phyloP scores from a whole-genome alignment of 768 basidiomycete genomes.

The Mycena amicta region DNA sequence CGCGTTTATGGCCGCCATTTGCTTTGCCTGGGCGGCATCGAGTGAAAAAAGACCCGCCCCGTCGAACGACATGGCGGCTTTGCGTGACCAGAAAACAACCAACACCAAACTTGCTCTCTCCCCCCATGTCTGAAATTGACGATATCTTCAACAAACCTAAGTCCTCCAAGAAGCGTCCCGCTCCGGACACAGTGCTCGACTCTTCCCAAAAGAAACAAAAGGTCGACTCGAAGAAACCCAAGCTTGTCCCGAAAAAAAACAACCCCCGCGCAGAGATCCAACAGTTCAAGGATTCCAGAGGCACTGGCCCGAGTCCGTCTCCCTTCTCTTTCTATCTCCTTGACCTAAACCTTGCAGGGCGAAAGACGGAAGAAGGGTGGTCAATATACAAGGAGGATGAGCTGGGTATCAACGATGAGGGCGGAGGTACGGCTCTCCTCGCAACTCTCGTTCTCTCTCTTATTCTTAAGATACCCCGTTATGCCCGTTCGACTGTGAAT shows the following conservation, averaged over 20 bases:
- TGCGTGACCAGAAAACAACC: conserved; percentile 8
- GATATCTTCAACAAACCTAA: conserved; percentile 57
- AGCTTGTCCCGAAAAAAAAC: neutral
- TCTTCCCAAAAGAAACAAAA: conserved; percentile 42
- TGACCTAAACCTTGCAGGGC: conserved; percentile 64
- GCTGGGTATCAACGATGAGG: conserved; percentile 64
- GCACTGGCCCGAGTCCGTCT: conserved; percentile 65
- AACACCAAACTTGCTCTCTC: conserved; percentile 17
- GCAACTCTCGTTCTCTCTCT: conserved; percentile 17
- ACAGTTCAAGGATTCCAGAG: conserved; percentile 75
- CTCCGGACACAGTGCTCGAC: conserved; percentile 54
- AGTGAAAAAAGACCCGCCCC: conserved; percentile 2
- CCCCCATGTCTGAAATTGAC: conserved; percentile 79
- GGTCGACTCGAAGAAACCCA: conserved; percentile 23
- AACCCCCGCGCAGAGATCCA: conserved; percentile 38
- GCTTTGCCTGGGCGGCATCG: conserved; percentile 52
- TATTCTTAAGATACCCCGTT: conserved; percentile 68
- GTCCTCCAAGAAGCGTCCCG: conserved; percentile 39
- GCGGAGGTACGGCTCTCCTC: conserved; percentile 61
- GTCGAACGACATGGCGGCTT: neutral
- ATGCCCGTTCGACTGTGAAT: conserved; percentile 89
- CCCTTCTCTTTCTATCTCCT: too few species aligned
- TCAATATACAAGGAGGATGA: conserved; percentile 82
- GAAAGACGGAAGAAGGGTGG: conserved; percentile 80
- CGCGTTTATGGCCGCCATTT: conserved; percentile 77